Conservation (phyloP, 805 yeast species). For the Yarrowia sp. region DNA sequence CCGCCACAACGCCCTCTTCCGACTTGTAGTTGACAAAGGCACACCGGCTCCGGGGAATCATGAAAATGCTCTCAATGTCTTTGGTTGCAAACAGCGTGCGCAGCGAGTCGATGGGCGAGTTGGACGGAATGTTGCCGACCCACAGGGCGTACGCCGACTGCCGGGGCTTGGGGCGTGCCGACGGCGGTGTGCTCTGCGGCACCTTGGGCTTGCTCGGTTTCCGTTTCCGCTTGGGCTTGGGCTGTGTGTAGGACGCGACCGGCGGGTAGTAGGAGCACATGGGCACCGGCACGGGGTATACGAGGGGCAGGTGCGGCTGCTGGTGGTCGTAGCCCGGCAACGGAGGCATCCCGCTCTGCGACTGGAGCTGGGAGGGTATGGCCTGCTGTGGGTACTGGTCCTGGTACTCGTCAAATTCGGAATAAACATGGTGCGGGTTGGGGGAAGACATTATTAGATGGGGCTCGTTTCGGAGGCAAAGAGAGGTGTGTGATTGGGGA, state of each 20-base stretch:
- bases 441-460: constrained; percentile 17
- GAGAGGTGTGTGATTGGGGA: constrained; percentile 19
- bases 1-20: constrained; percentile 48
- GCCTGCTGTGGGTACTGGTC: constrained; percentile 17
- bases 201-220: constrained; percentile 13
- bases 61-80: constrained; percentile 51
- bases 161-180: constrained; percentile 20
- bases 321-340: constrained; percentile 2
- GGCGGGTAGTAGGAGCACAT: constrained; percentile 43
- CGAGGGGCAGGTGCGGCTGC: constrained; percentile 15
- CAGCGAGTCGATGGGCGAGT: constrained; percentile 50
- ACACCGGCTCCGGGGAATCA: constrained; percentile 53
- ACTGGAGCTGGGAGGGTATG: background rate
- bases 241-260: constrained; percentile 47
- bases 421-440: background rate
- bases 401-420: constrained; percentile 19
- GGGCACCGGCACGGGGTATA: constrained; percentile 32
- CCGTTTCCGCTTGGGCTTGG: constrained; percentile 25
- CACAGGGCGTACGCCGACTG: constrained; percentile 52
- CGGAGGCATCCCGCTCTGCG: background rate
- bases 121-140: constrained; percentile 54
- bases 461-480: constrained; percentile 38
- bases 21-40: constrained; percentile 53
- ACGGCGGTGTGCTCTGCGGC: background rate
- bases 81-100: constrained; percentile 51